These are phyloP conservation scores for Podospora anserina DNA, from an alignment of 495 filamentous ascomycete genomes.

Conservation along the genomic window DNA sequence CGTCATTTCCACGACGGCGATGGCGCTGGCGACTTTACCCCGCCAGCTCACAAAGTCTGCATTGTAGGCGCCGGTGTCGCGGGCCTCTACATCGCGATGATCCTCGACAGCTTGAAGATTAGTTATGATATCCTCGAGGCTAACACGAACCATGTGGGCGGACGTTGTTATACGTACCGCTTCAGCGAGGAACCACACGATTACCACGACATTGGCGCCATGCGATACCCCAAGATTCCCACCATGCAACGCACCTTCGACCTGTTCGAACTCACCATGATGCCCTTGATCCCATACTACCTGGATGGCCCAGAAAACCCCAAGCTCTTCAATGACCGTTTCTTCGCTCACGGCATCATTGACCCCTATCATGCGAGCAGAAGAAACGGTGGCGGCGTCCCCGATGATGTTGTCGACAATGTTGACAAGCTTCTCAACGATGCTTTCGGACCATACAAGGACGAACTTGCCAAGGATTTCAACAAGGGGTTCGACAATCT, in stretches of 20 bases:
- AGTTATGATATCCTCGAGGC: slow-evolving; percentile 33
- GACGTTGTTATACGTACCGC: slow-evolving; percentile 33
- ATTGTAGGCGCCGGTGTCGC: slow-evolving; percentile 4
- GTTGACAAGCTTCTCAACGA: neutral
- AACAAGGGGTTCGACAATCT: slow-evolving; percentile 4
- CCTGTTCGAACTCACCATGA: slow-evolving; percentile 8
- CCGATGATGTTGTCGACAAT: slow-evolving; percentile 1
- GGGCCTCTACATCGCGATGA: neutral
- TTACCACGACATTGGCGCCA: slow-evolving; percentile 47
- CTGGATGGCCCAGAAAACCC: neutral
- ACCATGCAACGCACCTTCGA: slow-evolving; percentile 26
- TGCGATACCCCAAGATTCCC: slow-evolving; percentile 38
- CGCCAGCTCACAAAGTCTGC: neutral
- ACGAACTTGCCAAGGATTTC: neutral
- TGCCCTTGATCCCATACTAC: slow-evolving; percentile 1
- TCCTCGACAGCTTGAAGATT: slow-evolving; percentile 2
- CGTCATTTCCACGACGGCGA: neutral
- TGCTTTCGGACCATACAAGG: neutral
- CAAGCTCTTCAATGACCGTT: neutral
- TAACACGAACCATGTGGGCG: slow-evolving; percentile 24
- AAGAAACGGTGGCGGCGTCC: slow-evolving; percentile 1
- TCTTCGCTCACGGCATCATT: neutral
- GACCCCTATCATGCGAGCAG: neutral
- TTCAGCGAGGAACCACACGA: slow-evolving; percentile 31
- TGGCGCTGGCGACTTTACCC: neutral